Base-by-base conservation (phyloP, 192 early-diverging fungal species). In the Coemansia reversa region DNA sequence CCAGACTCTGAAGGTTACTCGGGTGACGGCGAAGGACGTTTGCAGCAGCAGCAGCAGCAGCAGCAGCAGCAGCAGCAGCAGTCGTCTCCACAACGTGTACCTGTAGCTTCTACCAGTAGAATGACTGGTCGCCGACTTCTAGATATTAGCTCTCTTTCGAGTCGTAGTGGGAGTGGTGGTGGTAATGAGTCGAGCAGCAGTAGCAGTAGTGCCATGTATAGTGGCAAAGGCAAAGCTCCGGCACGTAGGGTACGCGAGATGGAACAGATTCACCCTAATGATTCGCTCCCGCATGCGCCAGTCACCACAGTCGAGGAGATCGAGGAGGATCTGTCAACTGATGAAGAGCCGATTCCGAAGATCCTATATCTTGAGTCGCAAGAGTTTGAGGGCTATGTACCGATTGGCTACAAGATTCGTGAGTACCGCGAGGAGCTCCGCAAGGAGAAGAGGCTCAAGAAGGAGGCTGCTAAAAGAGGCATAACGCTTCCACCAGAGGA, bases 331-430 rank as follows among this genome's bases (percentile, higher is more conserved):
- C 48, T 69, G 51, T 67, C 76, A 5, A 53, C 71, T 0, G 76
- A 79, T 16, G 76, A 79, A 45, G 76, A 74, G 65, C 72, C 68
- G 5, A 79, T 79, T 5, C 67, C 67, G 22, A 55, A 51, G 54
- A 55, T 70, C 8, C 68, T 74, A 25, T 79, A 62, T 24, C 3
- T 70, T 1, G 66, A 60, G 52, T 79, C 76, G 62, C 76, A 79
- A 52, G 72, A 74, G 20, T 79, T 79, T 65, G 76, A 79, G 35
- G 76, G 76, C 24, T 79, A 79, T 30, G 55, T 65, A 20, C 71
- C 76, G 0, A 55, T 66, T 3, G 76, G 64, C 0, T 62, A 47
- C 45, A 52, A 70, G 50, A 79, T 79, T 25, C 71, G 64, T 22
- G 63, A 79, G 42, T 55, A 67, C 30, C 76, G 64, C 19, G 76